A percentile compares a stretch with the other conserved stretches of the same genome.
phyloP scores from a whole-genome alignment of 2,329 filamentous ascomycete species.

The Ceratocystis diversiconidia region DNA sequence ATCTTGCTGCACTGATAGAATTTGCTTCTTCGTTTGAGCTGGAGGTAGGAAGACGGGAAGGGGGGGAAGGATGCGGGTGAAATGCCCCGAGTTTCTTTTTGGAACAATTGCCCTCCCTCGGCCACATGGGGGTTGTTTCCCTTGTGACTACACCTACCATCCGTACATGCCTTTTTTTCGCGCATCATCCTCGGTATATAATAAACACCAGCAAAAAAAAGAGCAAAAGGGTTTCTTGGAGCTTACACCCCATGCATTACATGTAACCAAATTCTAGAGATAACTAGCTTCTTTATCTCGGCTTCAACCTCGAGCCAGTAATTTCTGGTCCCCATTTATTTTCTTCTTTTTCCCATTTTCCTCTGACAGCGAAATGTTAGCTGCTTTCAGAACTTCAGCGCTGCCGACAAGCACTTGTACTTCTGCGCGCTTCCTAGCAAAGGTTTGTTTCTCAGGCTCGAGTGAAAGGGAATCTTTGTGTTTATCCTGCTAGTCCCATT shows the following conservation, averaged over 20 bases:
- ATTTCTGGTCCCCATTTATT: slow-evolving; percentile 9
- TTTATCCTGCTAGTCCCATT: not conserved
- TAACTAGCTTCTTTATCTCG: not conserved
- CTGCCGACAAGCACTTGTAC: slow-evolving; percentile 6
- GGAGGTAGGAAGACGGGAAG: not conserved
- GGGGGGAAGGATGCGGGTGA: not conserved
- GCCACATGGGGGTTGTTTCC: slow-evolving; percentile 5
- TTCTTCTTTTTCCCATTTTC: slow-evolving; percentile 9
- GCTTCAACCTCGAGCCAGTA: not conserved
- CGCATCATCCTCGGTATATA: slow-evolving; percentile 1
- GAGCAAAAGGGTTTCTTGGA: not conserved
- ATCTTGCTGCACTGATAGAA: not conserved
- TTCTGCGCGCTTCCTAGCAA: not conserved
- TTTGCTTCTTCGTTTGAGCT: not conserved
- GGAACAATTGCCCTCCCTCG: slow-evolving; percentile 1
- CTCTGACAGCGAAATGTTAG: slow-evolving; percentile 12
- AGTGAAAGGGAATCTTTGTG: not conserved
- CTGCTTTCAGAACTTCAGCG: slow-evolving; percentile 11
- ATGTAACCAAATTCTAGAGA: not conserved
- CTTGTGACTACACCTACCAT: not conserved
- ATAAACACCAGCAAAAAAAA: not conserved
- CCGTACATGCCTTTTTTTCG: slow-evolving; percentile 3
- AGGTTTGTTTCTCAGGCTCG: not conserved
- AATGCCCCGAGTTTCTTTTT: not conserved
- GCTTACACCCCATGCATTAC: not conserved